Evolutionary conservation across 2,329 filamentous ascomycete genomes (phyloP), one percentile per base, ranked within the genome.

Genomic region (Aphanocladium album): DNA sequence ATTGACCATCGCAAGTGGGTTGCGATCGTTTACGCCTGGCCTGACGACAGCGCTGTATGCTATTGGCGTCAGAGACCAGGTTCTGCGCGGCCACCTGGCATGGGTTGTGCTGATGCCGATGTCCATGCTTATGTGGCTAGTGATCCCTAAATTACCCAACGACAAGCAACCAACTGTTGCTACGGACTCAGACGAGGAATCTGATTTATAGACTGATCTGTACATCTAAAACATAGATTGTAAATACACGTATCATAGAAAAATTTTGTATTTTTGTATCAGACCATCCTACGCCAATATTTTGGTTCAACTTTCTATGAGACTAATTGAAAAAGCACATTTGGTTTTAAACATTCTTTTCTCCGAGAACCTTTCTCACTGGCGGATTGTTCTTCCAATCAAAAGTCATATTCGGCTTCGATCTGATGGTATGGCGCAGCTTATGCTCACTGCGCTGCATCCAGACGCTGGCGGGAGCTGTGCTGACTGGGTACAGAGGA

Each of bases 11-110:
- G 73, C 78, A 0, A 86, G 85, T 64, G 86, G 76, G 0, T 75
- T 90, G 33, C 79, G 90, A 16, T 81, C 89, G 0, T 77, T 93
- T 45, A 80, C 82, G 0, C 90, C 90, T 0, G 88, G 84, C 0
- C 67, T 85, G 0, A 86, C 89, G 47, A 83, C 88, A 0, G 88
- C 80, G 55, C 67, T 93, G 4, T 93, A 85, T 64, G 89, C 90
- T 0, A 67, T 85, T 1, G 88, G 89, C 1, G 85, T 86, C 2
- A 79, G 82, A 45, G 79, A 81, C 16, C 83, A 87, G 63, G 80
- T 87, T 59, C 67, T 89, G 0, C 71, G 79, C 43, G 89, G 90
- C 0, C 85, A 93, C 64, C 62, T 76, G 1, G 72, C 67, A 1
- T 75, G 72, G 72, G 66, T 66, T 6, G 64, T 76, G 21, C 67